These are phyloP conservation scores for Candida chilensis DNA, from an alignment of 805 yeast genomes.

Conservation along the genomic window DNA sequence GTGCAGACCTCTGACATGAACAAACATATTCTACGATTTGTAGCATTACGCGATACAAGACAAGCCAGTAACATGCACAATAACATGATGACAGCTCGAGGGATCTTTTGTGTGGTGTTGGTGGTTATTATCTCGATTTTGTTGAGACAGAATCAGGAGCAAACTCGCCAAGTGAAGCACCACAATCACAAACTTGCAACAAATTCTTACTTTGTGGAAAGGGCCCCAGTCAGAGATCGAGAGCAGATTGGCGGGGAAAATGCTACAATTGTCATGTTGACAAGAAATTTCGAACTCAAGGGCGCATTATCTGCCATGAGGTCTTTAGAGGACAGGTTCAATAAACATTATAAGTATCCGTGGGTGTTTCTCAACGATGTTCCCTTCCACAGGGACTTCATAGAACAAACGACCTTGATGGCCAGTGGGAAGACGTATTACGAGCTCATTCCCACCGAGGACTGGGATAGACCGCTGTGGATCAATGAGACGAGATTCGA, in stretches of 20 bases:
- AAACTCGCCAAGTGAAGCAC: no score
- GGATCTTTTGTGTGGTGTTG: no score
- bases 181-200: no score
- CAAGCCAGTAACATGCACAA: no score
- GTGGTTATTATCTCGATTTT: no score
- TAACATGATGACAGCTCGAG: no score
- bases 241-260: slow-evolving; percentile 49
- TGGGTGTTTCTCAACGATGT: slow-evolving; percentile 36
- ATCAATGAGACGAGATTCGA: slow-evolving; percentile 20
- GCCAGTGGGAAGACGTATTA: slow-evolving; percentile 30
- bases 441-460: slow-evolving; percentile 26
- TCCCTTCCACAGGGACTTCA: slow-evolving; percentile 29
- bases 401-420: slow-evolving; percentile 31
- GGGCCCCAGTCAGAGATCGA: no score
- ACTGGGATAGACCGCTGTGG: slow-evolving; percentile 29
- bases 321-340: slow-evolving; percentile 32
- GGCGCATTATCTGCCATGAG: slow-evolving; percentile 51
- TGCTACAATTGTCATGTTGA: slow-evolving; percentile 84
- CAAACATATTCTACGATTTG: neutral
- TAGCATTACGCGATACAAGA: no score
- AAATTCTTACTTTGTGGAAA: no score
- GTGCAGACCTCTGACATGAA: neutral
- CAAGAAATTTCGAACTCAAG: slow-evolving; percentile 68
- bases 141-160: no score
- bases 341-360: slow-evolving; percentile 26